phyloP scores from a whole-genome alignment of 2,329 filamentous ascomycete species.

The Nannizzia gypsea region DNA sequence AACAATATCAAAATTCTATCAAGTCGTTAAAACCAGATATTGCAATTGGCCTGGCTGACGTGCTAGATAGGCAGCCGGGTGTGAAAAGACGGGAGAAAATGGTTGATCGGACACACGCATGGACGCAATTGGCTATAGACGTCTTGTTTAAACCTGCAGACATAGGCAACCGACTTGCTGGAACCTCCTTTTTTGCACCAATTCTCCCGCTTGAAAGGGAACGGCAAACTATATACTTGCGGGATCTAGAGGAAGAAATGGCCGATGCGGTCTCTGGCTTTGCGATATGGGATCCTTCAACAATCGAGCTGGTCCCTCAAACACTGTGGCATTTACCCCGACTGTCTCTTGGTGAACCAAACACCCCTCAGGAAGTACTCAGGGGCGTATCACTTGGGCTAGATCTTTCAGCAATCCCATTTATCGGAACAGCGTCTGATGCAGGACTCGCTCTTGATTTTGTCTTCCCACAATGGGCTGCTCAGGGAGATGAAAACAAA shows the following conservation, averaged over 20 bases:
- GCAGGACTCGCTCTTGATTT: slow-evolving; percentile 77
- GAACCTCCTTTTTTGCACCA: slow-evolving; percentile 48
- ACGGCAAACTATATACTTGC: slow-evolving; percentile 69
- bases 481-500: slow-evolving; percentile 8
- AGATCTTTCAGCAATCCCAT: slow-evolving; percentile 68
- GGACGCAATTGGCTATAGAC: slow-evolving; percentile 58
- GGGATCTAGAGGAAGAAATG: slow-evolving; percentile 56
- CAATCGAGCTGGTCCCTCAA: slow-evolving; percentile 55
- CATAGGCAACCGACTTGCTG: slow-evolving; percentile 19
- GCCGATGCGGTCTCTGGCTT: slow-evolving; percentile 51
- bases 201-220: slow-evolving; percentile 64
- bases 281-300: slow-evolving; percentile 63
- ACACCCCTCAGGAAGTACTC: slow-evolving; percentile 64
- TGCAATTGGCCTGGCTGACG: slow-evolving; percentile 63
- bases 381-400: slow-evolving; percentile 63
- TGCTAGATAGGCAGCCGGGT: slow-evolving; percentile 47
- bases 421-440: slow-evolving; percentile 63
- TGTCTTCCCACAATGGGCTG: slow-evolving; percentile 46
- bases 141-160: slow-evolving; percentile 25
- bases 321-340: slow-evolving; percentile 54
- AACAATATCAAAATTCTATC: slow-evolving; percentile 56
- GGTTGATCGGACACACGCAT: slow-evolving; percentile 72
- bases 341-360: slow-evolving; percentile 58
- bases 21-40: slow-evolving; percentile 65
- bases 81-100: slow-evolving; percentile 69